These are phyloP conservation scores for button mushroom (Agaricus bisporus) DNA, from an alignment of 768 basidiomycete species.

Conservation along the genomic window DNA sequence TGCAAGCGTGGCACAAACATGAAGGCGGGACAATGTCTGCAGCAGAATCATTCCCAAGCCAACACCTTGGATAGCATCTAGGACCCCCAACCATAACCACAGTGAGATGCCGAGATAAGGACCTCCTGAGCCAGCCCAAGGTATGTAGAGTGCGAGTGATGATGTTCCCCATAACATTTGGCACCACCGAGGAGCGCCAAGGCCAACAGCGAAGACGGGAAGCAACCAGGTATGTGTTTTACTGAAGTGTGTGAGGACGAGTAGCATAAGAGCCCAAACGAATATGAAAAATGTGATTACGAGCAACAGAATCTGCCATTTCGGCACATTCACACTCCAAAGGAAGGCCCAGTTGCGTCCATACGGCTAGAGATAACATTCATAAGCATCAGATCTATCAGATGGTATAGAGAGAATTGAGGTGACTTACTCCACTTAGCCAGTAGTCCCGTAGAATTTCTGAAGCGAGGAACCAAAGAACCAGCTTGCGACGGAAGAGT, in stretches of 20 bases:
- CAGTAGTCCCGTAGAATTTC: slow-evolving; percentile 91
- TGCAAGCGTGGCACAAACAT: slow-evolving; percentile 90
- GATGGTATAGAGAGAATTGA: background rate
- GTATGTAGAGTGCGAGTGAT: slow-evolving; percentile 86
- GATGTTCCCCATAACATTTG: slow-evolving; percentile 98
- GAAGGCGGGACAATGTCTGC: slow-evolving; percentile 82
- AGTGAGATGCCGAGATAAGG: slow-evolving; percentile 87
- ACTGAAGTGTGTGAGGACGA: slow-evolving; percentile 76
- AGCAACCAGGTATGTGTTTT: slow-evolving; percentile 95
- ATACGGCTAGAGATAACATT: slow-evolving; percentile 52
- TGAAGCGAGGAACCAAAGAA: slow-evolving; percentile 92
- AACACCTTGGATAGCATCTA: slow-evolving; percentile 92
- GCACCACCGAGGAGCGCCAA: slow-evolving; percentile 94
- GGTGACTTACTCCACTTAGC: slow-evolving; percentile 69
- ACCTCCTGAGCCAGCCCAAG: slow-evolving; percentile 83
- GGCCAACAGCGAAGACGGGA: slow-evolving; percentile 91
- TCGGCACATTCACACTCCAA: slow-evolving; percentile 78
- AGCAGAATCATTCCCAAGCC: slow-evolving; percentile 89
- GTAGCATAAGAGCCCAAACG: slow-evolving; percentile 75
- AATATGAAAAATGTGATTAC: slow-evolving; percentile 81
- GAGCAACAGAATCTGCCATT: slow-evolving; percentile 78
- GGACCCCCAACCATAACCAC: slow-evolving; percentile 94
- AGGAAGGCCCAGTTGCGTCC: slow-evolving; percentile 95
- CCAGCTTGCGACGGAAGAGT: slow-evolving; percentile 84
- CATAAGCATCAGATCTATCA: slow-evolving; percentile 8